Base-by-base conservation (phyloP, 495 filamentous ascomycete genomes). In the Extremus antarcticus region DNA sequence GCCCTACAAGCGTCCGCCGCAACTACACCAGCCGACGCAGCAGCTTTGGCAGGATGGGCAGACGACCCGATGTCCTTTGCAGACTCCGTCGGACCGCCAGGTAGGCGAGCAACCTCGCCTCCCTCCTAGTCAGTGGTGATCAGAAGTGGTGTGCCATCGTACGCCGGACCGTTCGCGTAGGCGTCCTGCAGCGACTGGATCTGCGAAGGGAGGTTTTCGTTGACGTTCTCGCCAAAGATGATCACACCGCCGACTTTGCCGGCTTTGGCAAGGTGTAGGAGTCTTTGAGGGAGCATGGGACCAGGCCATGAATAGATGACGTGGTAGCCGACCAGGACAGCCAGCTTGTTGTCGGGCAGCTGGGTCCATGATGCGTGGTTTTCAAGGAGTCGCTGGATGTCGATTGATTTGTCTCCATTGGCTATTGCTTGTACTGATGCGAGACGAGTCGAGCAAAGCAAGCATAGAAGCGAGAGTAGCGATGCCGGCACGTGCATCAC, bases 381-480 rank as follows among this genome's bases (percentile, higher is more conserved):
- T 4, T 35, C 29, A 13, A 35, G 29, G 29, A 35, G 29, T 4
- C 13, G 7, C 4, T 35, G 13, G 29, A 35, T 35, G 13, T 4
- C 4, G 13, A 13, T 35, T 4, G 29, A 7, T 13, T 35, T 13
- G 4, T 35, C 13, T 35, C 7, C 29, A 7, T 4, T 35, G 29
- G 29, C 29, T 35, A 7, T 13, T 4, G 29, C 29, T 13, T 35
- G 4, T 35, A 13, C 13, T 35, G 29, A 7, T 35, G 29, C 29
- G 29, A 13, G 13, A 4, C 4, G 29, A 7, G 13, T 35, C 29
- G 29, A 35, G 7, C 29, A 35, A 84, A 84, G 66, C 29, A 35
- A n/a, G n/a, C n/a, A n/a, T n/a, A n/a, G n/a, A n/a, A n/a, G n/a
- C n/a, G n/a, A n/a, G n/a, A n/a, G n/a, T n/a, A n/a, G n/a, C n/a